Evolutionary conservation across 176 grass and related monocot species (phyloP).

Genomic region (Oryza australiensis): DNA sequence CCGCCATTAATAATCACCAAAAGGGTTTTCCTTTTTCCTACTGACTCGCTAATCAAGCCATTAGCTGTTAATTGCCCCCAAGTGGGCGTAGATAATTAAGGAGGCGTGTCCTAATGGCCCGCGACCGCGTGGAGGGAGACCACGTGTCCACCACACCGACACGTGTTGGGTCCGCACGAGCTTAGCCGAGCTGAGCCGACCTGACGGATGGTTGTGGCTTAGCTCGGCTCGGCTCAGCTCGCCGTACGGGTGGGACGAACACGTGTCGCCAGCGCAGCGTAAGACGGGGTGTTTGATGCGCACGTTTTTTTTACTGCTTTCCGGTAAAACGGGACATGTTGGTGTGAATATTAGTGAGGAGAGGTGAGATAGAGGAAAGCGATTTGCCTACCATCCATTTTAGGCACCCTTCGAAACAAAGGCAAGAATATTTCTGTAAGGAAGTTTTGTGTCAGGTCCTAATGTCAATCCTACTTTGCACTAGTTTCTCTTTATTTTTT

Average conservation of each 20-base stretch:
- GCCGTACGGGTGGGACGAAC: not conserved
- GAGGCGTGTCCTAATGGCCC: not conserved
- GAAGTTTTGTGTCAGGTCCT: too few species aligned
- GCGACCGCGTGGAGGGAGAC: not conserved
- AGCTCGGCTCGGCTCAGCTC: not conserved
- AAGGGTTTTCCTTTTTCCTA: not conserved
- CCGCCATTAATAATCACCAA: conserved; percentile 8
- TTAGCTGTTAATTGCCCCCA: conserved; percentile 14
- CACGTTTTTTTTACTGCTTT: not conserved
- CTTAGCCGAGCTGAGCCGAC: not conserved
- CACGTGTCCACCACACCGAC: conserved; percentile 43
- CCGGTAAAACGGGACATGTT: not conserved
- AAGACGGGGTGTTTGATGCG: not conserved
- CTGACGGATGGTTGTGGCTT: not conserved
- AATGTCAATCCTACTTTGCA: too few species aligned
- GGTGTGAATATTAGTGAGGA: too few species aligned
- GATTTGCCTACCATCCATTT: too few species aligned
- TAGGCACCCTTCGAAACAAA: too few species aligned
- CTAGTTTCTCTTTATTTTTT: too few species aligned
- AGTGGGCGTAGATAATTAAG: conserved; percentile 34
- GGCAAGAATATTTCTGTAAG: too few species aligned
- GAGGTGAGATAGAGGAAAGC: too few species aligned
- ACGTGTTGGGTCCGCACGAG: conserved; percentile 27
- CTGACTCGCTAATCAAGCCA: not conserved
- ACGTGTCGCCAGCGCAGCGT: not conserved